These are phyloP conservation scores for Linum usitatissimum DNA, from an alignment of 345 rosid genomes.

Conservation along the genomic window DNA sequence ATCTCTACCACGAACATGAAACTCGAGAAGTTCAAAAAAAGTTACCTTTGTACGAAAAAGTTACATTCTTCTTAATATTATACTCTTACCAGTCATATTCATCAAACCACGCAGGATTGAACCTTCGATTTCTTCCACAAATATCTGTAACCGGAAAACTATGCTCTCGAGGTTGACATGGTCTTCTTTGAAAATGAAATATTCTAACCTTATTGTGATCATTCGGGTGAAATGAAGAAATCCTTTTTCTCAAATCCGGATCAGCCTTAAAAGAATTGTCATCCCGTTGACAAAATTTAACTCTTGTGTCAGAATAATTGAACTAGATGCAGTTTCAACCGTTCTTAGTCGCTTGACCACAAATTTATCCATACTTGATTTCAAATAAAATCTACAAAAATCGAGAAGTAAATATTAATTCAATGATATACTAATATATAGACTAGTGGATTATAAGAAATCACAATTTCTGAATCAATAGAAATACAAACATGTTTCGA, in stretches of 20 bases:
- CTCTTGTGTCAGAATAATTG: neutral
- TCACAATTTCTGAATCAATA: too few species aligned
- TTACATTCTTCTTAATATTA: neutral
- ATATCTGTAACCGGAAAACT: neutral
- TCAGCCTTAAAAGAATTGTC: neutral
- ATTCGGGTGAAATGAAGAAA: neutral
- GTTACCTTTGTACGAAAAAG: neutral
- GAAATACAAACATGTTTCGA: too few species aligned
- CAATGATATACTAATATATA: too few species aligned
- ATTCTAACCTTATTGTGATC: neutral
- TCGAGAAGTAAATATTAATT: too few species aligned
- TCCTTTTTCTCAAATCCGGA: neutral
- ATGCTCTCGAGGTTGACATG: neutral
- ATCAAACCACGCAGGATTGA: constrained; percentile 3
- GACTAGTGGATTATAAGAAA: too few species aligned
- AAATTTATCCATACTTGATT: too few species aligned
- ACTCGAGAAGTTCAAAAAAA: constrained; percentile 2
- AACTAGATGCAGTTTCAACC: too few species aligned
- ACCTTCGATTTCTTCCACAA: neutral
- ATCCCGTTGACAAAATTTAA: neutral
- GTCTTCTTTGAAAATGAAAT: neutral
- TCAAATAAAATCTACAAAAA: too few species aligned
- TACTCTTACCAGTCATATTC: constrained; percentile 9
- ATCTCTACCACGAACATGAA: constrained; percentile 7
- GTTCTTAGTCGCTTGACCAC: too few species aligned